Conservation (phyloP, 106 monocot genomes). For the Phalaenopsis equestris region DNA sequence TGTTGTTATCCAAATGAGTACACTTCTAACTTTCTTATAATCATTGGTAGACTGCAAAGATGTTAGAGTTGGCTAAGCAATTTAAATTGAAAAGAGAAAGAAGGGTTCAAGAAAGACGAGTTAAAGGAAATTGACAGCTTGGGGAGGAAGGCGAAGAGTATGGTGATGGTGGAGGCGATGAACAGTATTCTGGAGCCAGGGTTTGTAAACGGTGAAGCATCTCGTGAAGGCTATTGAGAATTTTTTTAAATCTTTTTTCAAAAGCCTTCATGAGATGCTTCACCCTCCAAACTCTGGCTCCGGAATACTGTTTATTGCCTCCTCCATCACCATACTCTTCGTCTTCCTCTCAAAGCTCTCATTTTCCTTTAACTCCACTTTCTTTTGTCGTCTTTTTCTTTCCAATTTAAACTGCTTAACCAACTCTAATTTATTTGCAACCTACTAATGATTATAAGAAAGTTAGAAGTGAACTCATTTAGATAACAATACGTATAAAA, state of each 20-base stretch:
- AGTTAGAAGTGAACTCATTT: not conserved
- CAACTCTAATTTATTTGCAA: conserved; percentile 36
- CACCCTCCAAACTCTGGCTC: conserved; percentile 68
- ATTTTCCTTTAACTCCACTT: conserved; percentile 1
- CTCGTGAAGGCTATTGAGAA: conserved; percentile 88
- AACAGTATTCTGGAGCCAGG: conserved; percentile 50
- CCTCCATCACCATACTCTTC: conserved; percentile 54
- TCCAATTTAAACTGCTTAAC: conserved; percentile 46
- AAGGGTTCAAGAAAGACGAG: conserved; percentile 48
- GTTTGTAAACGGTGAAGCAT: conserved; percentile 72
- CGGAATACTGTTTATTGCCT: conserved; percentile 51
- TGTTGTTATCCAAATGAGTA: not conserved
- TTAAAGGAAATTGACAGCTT: not conserved
- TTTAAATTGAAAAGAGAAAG: conserved; percentile 52
- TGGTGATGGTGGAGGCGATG: conserved; percentile 60
- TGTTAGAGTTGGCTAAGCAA: conserved; percentile 39
- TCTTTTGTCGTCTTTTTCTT: conserved; percentile 52
- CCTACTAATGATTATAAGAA: conserved; percentile 22
- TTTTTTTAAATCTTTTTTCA: no score
- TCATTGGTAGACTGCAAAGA: conserved; percentile 38
- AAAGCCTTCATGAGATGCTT: conserved; percentile 86
- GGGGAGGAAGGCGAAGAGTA: conserved; percentile 8
- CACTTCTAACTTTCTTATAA: not conserved
- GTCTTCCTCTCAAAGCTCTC: conserved; percentile 32
- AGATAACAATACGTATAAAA: not conserved